Conservation (phyloP, 2,329 filamentous ascomycete species). For the Colletotrichum acutatum region DNA sequence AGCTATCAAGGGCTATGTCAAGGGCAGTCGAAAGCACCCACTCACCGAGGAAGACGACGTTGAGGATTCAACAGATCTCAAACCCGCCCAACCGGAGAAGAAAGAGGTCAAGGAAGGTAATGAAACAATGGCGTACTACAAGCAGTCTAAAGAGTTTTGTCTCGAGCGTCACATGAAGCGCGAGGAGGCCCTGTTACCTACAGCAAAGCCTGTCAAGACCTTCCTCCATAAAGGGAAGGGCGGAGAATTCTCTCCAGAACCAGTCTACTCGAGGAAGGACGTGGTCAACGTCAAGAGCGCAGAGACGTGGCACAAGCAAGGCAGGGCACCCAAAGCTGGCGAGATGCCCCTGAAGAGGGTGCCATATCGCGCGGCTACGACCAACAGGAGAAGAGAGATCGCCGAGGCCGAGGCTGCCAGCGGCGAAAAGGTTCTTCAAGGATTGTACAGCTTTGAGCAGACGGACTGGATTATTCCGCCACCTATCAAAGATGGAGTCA, state of each 20-base stretch:
- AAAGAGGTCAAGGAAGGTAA: conserved; percentile 79
- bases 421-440: conserved; percentile 87
- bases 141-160: conserved; percentile 85
- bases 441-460: conserved; percentile 84
- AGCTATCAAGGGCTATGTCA: conserved; percentile 78
- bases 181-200: conserved; percentile 85
- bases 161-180: conserved; percentile 88
- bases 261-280: conserved; percentile 83
- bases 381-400: conserved; percentile 87
- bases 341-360: conserved; percentile 85
- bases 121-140: conserved; percentile 89
- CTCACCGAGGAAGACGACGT: conserved; percentile 79
- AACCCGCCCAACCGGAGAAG: conserved; percentile 76
- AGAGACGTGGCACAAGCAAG: conserved; percentile 98
- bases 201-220: conserved; percentile 75
- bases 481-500: conserved; percentile 84
- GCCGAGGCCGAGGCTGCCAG: conserved; percentile 84
- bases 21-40: conserved; percentile 59
- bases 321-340: conserved; percentile 77
- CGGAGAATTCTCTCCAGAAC: conserved; percentile 77
- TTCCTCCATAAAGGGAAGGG: conserved; percentile 83
- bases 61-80: conserved; percentile 83
- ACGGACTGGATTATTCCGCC: conserved; percentile 96
- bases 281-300: conserved; percentile 88
- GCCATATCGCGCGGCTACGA: conserved; percentile 89